Base-by-base conservation (phyloP, 495 filamentous ascomycete genomes). In the Neohortaea acidophila region DNA sequence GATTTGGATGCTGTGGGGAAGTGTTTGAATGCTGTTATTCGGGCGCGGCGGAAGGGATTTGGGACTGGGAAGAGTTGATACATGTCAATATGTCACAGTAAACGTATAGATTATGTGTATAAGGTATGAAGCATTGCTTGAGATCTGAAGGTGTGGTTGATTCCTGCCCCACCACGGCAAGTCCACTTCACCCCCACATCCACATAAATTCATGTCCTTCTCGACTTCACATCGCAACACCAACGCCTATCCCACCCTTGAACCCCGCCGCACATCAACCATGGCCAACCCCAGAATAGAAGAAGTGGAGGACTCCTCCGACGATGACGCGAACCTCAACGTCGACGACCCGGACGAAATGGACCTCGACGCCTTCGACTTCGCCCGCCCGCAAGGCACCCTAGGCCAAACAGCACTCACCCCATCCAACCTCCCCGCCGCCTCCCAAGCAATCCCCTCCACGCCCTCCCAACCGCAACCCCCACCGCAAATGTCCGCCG, bases 1-100 rank as follows among this genome's bases (percentile, higher is more conserved):
- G 87, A 96, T 64, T 56, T 94, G 39, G 75, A 80, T 48, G 82
- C 73, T 0, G 76, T 93, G 0, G 87, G 85, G 0, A 70, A 65
- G 51, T 84, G 78, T 53, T 43, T 94, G 14, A 55, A 58, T 41
- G 81, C 77, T 12, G 56, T 96, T 14, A 44, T 76, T 0, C 63
- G 59, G 37, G 85, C 72, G 5, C 63, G 84, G 38, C 64, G 58
- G 45, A 77, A 73, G 57, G 81, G 82, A 0, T 76, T 87, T 44
- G 84, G 78, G 11, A 5, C 15, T 3, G 21, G 34, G n/a, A n/a
- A n/a, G n/a, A n/a, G n/a, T n/a, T n/a, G n/a, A n/a, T n/a, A n/a
- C n/a, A n/a, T n/a, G n/a, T n/a, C n/a, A n/a, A n/a, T n/a, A n/a
- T n/a, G n/a, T n/a, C n/a, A n/a, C n/a, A n/a, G n/a, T n/a, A n/a